Conservation (phyloP, 345 rosid species). For the Arabis alpina region DNA sequence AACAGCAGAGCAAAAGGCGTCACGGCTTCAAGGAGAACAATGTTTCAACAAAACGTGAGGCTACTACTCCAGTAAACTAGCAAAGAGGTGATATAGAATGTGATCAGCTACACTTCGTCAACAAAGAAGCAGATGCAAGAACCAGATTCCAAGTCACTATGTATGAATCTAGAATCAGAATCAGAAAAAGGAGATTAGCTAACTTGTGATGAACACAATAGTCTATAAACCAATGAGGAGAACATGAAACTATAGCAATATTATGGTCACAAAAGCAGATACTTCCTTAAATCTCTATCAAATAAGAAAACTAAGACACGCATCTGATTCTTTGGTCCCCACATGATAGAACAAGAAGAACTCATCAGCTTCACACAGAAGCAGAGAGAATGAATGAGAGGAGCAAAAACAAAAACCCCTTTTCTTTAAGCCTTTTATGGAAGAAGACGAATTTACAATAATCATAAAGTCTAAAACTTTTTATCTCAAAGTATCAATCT, state of each 20-base stretch:
- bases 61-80: conserved; percentile 8
- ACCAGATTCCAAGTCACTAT: conserved; percentile 41
- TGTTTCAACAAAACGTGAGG: conserved; percentile 34
- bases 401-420: conserved; percentile 31
- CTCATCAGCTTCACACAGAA: conserved; percentile 27
- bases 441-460: conserved; percentile 35
- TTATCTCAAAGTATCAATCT: conserved; percentile 3
- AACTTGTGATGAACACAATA: conserved; percentile 7
- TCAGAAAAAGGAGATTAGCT: conserved; percentile 13
- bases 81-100: conserved; percentile 17
- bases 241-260: conserved; percentile 18
- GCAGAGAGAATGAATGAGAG: conserved; percentile 28
- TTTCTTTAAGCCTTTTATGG: conserved; percentile 14
- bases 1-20: conserved; percentile 37
- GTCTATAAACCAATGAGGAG: conserved; percentile 10
- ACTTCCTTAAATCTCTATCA: conserved; percentile 30
- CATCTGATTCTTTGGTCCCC: conserved; percentile 42
- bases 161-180: conserved; percentile 35
- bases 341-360: conserved; percentile 33
- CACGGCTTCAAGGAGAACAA: conserved; percentile 36
- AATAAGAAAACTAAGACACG: conserved; percentile 27
- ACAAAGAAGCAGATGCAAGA: conserved; percentile 32
- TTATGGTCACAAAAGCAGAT: conserved; percentile 34
- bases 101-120: conserved; percentile 23
- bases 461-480: conserved; percentile 32